Evolutionary conservation across 805 yeast genomes (phyloP), one percentile per base, ranked within the genome.

Genomic region (Candida dendrica): DNA sequence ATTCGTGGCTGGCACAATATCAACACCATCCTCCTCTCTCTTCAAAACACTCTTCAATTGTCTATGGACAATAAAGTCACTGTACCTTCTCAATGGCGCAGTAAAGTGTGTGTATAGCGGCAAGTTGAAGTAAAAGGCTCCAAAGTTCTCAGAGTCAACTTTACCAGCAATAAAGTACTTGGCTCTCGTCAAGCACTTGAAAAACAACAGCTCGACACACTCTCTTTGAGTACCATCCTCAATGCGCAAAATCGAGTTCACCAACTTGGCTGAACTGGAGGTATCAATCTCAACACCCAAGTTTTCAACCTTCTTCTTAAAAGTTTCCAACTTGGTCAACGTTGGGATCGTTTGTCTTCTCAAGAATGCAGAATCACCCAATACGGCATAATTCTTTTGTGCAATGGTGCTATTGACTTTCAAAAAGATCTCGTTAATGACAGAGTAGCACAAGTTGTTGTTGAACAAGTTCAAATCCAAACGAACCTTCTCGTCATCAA

Each of bases 81-180:
- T 89, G 60, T 90, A 93, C 54, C 98, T 75, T 60, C 95, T 77
- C 58, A 88, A 68, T 14, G 98, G 98, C 1, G 95, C 77, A n/a
- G 86, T 84, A 68, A 90, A 90, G 63, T 91, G 97, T 0, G 98
- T 87, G 61, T 87, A 93, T 36, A 88, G 68, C 24, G 96, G 95
- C 43, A 84, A 61, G 49, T 88, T 88, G 58, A 83, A 77, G 56
- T 85, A 75, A 63, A 84, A 93, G 55, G 91, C 95, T 10, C 81
- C 82, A 57, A 74, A 77, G 46, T 74, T 78, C 49, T 83, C 91
- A 3, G 86, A 78, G 50, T 88, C 95, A 40, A 81, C 82, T 57
- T 81, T 82, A 26, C 95, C 97, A 9, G 96, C 95, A 56, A 89
- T 77, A 47, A 79, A 84, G 59, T 93, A 93, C 55, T 84, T 86